Evolutionary conservation across 2,329 filamentous ascomycete species (phyloP).

Genomic region (Clonostachys solani): DNA sequence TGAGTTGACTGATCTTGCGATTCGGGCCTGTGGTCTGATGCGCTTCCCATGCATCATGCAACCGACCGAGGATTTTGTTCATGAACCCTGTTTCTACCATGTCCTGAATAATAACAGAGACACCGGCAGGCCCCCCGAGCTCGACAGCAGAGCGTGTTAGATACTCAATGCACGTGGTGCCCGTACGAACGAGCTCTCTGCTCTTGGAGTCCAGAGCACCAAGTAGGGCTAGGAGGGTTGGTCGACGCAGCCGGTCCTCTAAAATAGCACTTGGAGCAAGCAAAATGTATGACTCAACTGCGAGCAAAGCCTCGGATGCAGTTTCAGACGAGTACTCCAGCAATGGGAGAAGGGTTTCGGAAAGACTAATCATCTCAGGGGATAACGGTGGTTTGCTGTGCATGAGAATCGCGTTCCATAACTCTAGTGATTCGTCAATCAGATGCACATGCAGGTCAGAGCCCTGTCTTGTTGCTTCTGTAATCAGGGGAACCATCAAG

Average conservation of each 20-base stretch:
- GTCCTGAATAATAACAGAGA: slow-evolving; percentile 60
- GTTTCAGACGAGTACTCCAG: slow-evolving; percentile 64
- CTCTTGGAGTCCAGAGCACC: slow-evolving; percentile 46
- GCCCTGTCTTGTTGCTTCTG: slow-evolving; percentile 70
- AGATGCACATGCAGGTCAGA: slow-evolving; percentile 77
- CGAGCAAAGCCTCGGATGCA: slow-evolving; percentile 55
- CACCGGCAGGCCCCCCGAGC: slow-evolving; percentile 56
- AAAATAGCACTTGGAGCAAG: slow-evolving; percentile 66
- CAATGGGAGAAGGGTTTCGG: slow-evolving; percentile 59
- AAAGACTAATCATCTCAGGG: slow-evolving; percentile 57
- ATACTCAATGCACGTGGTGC: slow-evolving; percentile 59
- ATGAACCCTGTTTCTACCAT: slow-evolving; percentile 62
- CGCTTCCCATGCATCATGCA: slow-evolving; percentile 67
- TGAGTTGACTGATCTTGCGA: slow-evolving; percentile 62
- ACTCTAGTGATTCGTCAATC: slow-evolving; percentile 84
- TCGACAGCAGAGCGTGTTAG: slow-evolving; percentile 59
- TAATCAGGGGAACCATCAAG: slow-evolving; percentile 77
- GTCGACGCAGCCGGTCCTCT: slow-evolving; percentile 47
- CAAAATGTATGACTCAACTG: slow-evolving; percentile 67
- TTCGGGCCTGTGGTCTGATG: slow-evolving; percentile 82
- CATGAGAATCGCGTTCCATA: slow-evolving; percentile 75
- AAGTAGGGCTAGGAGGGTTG: slow-evolving; percentile 42
- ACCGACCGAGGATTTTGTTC: slow-evolving; percentile 56
- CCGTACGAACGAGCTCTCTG: slow-evolving; percentile 53
- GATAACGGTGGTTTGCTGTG: slow-evolving; percentile 61